Evolutionary conservation across 2,329 filamentous ascomycete species (phyloP).

Genomic region (Alternaria brassicae): DNA sequence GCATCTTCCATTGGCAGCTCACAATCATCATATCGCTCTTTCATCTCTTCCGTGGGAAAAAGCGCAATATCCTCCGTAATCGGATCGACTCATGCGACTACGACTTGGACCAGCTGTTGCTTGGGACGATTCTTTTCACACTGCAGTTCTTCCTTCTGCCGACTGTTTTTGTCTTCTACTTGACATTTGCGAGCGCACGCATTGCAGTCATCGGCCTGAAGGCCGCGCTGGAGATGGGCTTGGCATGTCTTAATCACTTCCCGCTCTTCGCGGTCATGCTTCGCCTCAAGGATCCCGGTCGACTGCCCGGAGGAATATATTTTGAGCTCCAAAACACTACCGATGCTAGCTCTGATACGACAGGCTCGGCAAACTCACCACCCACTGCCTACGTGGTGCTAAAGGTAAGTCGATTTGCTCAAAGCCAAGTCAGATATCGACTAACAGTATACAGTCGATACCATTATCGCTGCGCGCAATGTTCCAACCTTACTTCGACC

Average conservation of each 20-base stretch:
- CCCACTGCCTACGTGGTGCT: conserved; percentile 85
- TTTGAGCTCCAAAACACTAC: conserved; percentile 86
- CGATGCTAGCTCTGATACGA: conserved; percentile 42
- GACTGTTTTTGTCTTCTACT: conserved; percentile 94
- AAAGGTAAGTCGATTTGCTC: conserved; percentile 64
- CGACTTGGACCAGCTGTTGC: conserved; percentile 92
- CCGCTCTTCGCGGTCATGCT: conserved; percentile 97
- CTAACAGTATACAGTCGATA: conserved; percentile 62
- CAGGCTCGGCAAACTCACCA: conserved; percentile 51
- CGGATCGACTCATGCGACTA: conserved; percentile 99
- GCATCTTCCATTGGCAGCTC: conserved; percentile 98
- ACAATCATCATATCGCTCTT: conserved; percentile 97
- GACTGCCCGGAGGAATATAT: conserved; percentile 86
- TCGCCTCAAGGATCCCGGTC: conserved; percentile 86
- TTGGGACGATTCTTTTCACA: conserved; percentile 96
- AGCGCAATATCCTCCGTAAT: conserved; percentile 94
- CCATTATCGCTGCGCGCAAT: conserved; percentile 90
- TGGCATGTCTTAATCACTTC: conserved; percentile 96
- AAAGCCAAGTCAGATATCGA: background rate
- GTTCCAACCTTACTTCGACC: conserved; percentile 97
- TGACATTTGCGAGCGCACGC: conserved; percentile 91
- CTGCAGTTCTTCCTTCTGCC: conserved; percentile 93
- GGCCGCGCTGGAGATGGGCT: conserved; percentile 85
- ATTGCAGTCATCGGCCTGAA: conserved; percentile 96
- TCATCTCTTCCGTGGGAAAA: conserved; percentile 97